Evolutionary conservation across 345 rosid species (phyloP).

Genomic region (Ailanthus altissimus): DNA sequence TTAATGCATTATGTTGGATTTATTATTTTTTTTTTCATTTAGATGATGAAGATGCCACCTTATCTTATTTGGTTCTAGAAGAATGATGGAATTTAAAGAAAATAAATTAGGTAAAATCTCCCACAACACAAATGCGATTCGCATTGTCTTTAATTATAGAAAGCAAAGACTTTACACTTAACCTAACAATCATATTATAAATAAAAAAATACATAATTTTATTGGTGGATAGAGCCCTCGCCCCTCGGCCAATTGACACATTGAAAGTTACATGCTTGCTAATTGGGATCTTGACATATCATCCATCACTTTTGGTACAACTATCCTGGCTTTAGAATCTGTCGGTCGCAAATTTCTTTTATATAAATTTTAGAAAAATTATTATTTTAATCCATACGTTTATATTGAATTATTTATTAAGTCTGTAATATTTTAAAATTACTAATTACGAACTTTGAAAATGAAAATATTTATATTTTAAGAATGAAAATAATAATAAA

Average conservation of each 20-base stretch:
- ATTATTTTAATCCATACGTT: too few species aligned
- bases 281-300: slow-evolving; percentile 14
- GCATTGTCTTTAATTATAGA: not conserved
- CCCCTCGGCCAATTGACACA: not conserved
- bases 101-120: not conserved
- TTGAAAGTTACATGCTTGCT: slow-evolving; percentile 15
- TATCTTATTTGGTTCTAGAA: not conserved
- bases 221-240: not conserved
- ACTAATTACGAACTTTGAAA: too few species aligned
- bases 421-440: too few species aligned
- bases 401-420: too few species aligned
- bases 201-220: not conserved
- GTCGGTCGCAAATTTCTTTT: not conserved
- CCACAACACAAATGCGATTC: too few species aligned
- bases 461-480: too few species aligned
- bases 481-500: too few species aligned
- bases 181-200: not conserved
- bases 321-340: not conserved
- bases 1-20: too few species aligned
- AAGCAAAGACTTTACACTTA: slow-evolving; percentile 3
- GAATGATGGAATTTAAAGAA: not conserved
- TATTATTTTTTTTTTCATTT: too few species aligned
- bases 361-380: not conserved
- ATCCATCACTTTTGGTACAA: not conserved
- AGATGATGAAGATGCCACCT: too few species aligned